Percentiles rank a stretch among this genome's conserved stretches.
Conservation (phyloP, 179 eudicot genomes). For the Pouteria campechiana region DNA sequence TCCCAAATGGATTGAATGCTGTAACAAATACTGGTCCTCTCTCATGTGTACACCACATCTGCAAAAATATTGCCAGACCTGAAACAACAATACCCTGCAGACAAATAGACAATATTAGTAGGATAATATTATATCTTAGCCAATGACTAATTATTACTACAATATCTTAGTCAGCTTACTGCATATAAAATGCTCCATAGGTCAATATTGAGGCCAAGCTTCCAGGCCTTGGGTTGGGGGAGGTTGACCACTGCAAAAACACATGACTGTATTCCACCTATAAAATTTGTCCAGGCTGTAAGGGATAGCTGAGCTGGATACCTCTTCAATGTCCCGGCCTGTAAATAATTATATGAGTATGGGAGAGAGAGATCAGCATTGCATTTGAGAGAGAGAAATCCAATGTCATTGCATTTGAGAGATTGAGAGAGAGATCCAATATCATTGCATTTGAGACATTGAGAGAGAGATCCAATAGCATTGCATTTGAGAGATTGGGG, state of each 20-base stretch:
- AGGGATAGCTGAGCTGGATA: constrained; percentile 73
- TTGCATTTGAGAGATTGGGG: too few relatives aligned
- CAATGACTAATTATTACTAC: too few relatives aligned
- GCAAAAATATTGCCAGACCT: constrained; percentile 48
- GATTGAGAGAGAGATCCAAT: too few relatives aligned
- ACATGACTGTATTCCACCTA: constrained; percentile 77
- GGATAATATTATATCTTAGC: too few relatives aligned
- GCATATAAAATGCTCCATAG: constrained; percentile 57
- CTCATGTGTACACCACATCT: constrained; percentile 58
- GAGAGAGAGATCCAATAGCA: too few relatives aligned
- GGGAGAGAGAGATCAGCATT: too few relatives aligned
- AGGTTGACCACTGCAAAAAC: constrained; percentile 30
- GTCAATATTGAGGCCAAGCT: constrained; percentile 60
- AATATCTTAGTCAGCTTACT: constrained; percentile 15
- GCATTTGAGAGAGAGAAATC: neutral
- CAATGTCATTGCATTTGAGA: too few relatives aligned
- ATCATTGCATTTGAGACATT: too few relatives aligned
- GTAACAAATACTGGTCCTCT: constrained; percentile 84
- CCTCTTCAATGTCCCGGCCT: constrained; percentile 62
- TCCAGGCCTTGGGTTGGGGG: constrained; percentile 46
- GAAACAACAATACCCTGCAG: constrained; percentile 58
- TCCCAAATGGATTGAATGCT: constrained; percentile 54
- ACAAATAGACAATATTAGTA: too few relatives aligned
- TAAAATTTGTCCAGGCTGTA: constrained; percentile 57
- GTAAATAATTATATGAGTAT: neutral